Conservation (phyloP, 2,329 filamentous ascomycete genomes). For the Scorias spongiosa region DNA sequence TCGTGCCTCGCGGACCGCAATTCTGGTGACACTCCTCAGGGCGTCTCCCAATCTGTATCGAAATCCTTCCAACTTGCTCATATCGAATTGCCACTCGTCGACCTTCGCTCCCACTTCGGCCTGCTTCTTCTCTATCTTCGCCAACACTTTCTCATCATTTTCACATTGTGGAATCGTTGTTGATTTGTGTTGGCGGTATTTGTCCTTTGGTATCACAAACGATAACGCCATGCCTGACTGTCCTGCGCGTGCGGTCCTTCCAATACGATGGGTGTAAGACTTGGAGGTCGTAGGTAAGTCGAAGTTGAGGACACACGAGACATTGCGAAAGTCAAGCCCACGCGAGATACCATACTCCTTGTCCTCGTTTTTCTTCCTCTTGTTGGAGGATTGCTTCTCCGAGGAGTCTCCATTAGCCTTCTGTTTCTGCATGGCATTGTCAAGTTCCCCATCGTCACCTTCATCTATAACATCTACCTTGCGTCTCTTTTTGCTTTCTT, state of each 20-base stretch:
- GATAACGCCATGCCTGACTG: constrained; percentile 91
- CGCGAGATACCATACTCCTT: constrained; percentile 91
- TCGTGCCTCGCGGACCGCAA: constrained; percentile 78
- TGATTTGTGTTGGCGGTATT: constrained; percentile 78
- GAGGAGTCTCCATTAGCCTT: constrained; percentile 15
- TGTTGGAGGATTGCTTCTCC: constrained; percentile 17
- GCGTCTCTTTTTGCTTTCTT: constrained; percentile 18
- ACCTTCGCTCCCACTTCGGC: constrained; percentile 63
- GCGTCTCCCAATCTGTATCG: constrained; percentile 91
- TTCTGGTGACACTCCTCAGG: constrained; percentile 72
- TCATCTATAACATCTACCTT: constrained; percentile 8
- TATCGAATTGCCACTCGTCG: constrained; percentile 86
- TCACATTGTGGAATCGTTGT: constrained; percentile 62
- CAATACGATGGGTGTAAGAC: constrained; percentile 94
- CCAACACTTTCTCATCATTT: constrained; percentile 71
- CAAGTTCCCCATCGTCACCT: constrained; percentile 19
- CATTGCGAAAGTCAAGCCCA: constrained; percentile 93
- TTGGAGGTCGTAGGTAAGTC: constrained; percentile 78
- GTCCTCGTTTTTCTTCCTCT: constrained; percentile 47
- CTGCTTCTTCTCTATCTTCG: constrained; percentile 67
- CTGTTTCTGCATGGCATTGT: constrained; percentile 10
- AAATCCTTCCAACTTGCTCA: constrained; percentile 85
- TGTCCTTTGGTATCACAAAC: constrained; percentile 71
- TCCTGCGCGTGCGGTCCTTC: constrained; percentile 79
- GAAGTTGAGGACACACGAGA: constrained; percentile 90